phyloP scores from a whole-genome alignment of 495 filamentous ascomycete genomes.

The Viridothelium virens region DNA sequence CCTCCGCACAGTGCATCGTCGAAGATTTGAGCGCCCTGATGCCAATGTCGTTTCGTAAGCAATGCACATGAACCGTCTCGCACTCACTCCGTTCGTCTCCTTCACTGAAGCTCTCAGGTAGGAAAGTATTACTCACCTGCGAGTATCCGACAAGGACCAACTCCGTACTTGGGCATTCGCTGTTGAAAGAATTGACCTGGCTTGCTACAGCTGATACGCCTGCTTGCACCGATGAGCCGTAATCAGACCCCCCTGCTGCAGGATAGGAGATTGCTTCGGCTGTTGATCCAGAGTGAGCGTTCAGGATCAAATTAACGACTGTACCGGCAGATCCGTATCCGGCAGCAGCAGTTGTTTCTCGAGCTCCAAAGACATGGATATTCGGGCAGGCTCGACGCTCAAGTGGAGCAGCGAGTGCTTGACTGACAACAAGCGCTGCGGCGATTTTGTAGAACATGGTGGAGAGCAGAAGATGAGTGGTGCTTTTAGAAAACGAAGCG shows the following conservation, averaged over 20 bases:
- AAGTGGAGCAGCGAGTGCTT: slow-evolving; percentile 8
- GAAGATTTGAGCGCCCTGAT: slow-evolving; percentile 20
- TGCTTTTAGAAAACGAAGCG: neutral
- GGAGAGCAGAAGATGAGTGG: neutral
- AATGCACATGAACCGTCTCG: too few species aligned
- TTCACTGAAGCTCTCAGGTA: neutral
- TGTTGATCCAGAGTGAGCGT: slow-evolving; percentile 19
- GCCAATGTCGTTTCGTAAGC: neutral
- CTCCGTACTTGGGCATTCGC: slow-evolving; percentile 18
- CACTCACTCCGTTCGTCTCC: too few species aligned
- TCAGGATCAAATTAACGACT: slow-evolving; percentile 19
- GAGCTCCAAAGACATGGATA: slow-evolving; percentile 25
- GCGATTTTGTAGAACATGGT: slow-evolving; percentile 5
- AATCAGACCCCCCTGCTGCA: slow-evolving; percentile 16
- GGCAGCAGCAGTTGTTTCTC: slow-evolving; percentile 23
- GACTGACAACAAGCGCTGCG: neutral
- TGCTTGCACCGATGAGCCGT: slow-evolving; percentile 17
- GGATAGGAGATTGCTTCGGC: slow-evolving; percentile 23
- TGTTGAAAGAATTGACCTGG: slow-evolving; percentile 16
- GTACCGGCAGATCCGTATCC: slow-evolving; percentile 20
- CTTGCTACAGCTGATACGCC: slow-evolving; percentile 16
- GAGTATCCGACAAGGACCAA: slow-evolving; percentile 23
- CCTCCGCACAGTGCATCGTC: slow-evolving; percentile 22
- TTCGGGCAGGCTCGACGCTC: slow-evolving; percentile 12
- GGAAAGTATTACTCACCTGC: neutral